Conservation (phyloP, 768 basidiomycete species). For the Pleurotus djamor region DNA sequence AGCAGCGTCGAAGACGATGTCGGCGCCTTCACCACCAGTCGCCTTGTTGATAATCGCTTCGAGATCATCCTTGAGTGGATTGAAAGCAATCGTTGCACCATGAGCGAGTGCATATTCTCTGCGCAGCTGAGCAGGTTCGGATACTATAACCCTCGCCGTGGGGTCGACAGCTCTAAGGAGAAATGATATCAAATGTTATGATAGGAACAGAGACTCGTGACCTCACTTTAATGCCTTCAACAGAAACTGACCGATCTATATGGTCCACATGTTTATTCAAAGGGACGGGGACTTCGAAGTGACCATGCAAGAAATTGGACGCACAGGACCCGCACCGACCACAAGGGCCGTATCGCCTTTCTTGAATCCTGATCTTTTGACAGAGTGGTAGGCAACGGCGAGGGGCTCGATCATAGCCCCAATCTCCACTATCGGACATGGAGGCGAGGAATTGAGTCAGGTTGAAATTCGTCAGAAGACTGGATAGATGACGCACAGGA, state of each 20-base stretch:
- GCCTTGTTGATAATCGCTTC: constrained; percentile 19
- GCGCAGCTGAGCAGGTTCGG: constrained; percentile 37
- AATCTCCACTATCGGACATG: constrained; percentile 50
- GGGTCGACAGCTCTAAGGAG: constrained; percentile 22
- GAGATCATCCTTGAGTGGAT: constrained; percentile 28
- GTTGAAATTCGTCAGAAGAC: too few relatives aligned
- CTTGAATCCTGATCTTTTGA: constrained; percentile 36
- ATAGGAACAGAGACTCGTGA: not conserved
- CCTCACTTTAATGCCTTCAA: constrained; percentile 33
- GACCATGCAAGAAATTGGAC: constrained; percentile 8
- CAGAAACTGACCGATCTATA: constrained; percentile 35
- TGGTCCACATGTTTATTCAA: not conserved
- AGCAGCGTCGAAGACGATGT: constrained; percentile 46
- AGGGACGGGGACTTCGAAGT: not conserved
- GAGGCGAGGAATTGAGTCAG: too few relatives aligned
- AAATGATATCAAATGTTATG: not conserved
- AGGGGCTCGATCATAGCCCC: constrained; percentile 48
- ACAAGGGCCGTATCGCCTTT: constrained; percentile 36
- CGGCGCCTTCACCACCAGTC: constrained; percentile 32
- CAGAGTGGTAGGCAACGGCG: constrained; percentile 43
- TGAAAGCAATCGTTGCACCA: constrained; percentile 33
- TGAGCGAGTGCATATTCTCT: constrained; percentile 31
- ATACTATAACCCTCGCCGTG: constrained; percentile 27
- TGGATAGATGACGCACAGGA: constrained; percentile 35
- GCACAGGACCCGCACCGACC: constrained; percentile 42